phyloP scores from a whole-genome alignment of 495 filamentous ascomycete species.

The Neurospora sp. region DNA sequence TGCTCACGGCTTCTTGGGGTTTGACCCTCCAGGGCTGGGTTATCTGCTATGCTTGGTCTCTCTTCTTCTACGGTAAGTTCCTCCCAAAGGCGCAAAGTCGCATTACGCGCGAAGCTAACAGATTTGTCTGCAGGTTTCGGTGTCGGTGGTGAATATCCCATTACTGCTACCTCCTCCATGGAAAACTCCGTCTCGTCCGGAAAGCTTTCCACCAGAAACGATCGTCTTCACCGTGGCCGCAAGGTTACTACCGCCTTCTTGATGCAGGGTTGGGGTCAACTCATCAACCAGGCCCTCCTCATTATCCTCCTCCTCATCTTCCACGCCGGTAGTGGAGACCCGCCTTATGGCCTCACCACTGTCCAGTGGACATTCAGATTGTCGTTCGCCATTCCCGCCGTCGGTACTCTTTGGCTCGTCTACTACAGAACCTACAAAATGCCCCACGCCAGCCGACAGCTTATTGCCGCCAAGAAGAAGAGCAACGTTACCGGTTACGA shows the following conservation, averaged over 20 bases:
- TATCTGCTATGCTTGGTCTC: slow-evolving; percentile 81
- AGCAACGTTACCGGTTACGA: slow-evolving; percentile 80
- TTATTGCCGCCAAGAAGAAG: slow-evolving; percentile 72
- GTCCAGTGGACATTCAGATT: slow-evolving; percentile 80
- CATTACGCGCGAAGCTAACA: not conserved
- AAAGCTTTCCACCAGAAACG: slow-evolving; percentile 75
- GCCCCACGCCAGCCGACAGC: slow-evolving; percentile 60
- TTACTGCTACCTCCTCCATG: slow-evolving; percentile 92
- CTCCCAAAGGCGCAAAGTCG: not conserved
- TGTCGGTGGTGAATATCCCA: slow-evolving; percentile 90
- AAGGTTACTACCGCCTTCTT: slow-evolving; percentile 88
- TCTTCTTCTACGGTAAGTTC: slow-evolving; percentile 71
- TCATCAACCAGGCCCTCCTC: slow-evolving; percentile 78
- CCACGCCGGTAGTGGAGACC: slow-evolving; percentile 60
- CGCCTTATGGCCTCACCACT: slow-evolving; percentile 59
- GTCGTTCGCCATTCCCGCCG: slow-evolving; percentile 73
- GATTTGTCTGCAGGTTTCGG: slow-evolving; percentile 45
- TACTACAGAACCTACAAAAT: slow-evolving; percentile 90
- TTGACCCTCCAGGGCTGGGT: slow-evolving; percentile 78
- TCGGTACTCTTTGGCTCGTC: slow-evolving; percentile 83
- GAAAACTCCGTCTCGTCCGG: slow-evolving; percentile 80
- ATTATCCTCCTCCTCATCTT: slow-evolving; percentile 74
- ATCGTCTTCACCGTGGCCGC: slow-evolving; percentile 85
- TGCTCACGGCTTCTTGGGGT: slow-evolving; percentile 84
- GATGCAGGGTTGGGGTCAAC: slow-evolving; percentile 96